Percentiles rank a stretch among this genome's conserved stretches.
These are phyloP conservation scores for Citrus maxima DNA, from an alignment of 345 rosid species.

Conservation along the genomic window DNA sequence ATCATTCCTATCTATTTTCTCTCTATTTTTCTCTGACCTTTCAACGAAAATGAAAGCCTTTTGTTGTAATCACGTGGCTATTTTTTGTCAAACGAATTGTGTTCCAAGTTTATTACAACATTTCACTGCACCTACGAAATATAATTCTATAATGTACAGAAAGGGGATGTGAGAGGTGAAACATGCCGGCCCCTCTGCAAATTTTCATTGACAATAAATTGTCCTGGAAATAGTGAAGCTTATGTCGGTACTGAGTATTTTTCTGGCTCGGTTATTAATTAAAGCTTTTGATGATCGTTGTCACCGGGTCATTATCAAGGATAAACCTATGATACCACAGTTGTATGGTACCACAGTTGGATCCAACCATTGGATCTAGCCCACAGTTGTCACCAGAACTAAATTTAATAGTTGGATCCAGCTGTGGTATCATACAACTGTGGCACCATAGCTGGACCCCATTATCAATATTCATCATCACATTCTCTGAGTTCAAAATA, in stretches of 20 bases:
- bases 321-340: no score
- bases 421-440: no score
- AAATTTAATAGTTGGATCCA: no score
- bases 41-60: no score
- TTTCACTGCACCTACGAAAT: background rate
- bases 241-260: slow-evolving; percentile 26
- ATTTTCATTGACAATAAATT: slow-evolving; percentile 8
- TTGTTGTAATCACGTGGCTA: no score
- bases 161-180: slow-evolving; percentile 19
- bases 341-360: no score
- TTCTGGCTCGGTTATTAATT: slow-evolving; percentile 18
- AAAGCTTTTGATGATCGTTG: slow-evolving; percentile 4
- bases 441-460: no score
- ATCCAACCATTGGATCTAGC: no score
- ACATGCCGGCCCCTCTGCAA: slow-evolving; percentile 28
- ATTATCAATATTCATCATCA: slow-evolving; percentile 23
- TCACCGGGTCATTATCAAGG: slow-evolving; percentile 15
- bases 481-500: slow-evolving; percentile 14
- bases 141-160: background rate
- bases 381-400: no score
- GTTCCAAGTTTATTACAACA: background rate
- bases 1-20: no score
- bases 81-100: background rate
- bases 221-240: slow-evolving; percentile 9
- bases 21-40: no score